Evolutionary conservation across 305 asterid species (phyloP).

Genomic region (Coffea humblotiana): DNA sequence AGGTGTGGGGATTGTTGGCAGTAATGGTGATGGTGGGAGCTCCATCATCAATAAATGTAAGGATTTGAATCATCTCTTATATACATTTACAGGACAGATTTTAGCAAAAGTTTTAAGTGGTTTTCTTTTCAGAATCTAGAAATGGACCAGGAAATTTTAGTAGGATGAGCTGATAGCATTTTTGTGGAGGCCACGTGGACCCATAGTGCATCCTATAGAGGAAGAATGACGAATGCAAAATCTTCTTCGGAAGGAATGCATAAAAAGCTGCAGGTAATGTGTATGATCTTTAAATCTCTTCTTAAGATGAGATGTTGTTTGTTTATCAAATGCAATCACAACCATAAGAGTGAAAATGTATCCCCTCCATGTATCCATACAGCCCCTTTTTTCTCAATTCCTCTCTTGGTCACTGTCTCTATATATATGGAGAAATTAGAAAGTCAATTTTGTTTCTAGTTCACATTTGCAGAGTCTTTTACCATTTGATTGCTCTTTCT

Average conservation of each 20-base stretch:
- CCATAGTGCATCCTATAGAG: conserved; percentile 11
- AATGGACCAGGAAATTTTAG: conserved; percentile 39
- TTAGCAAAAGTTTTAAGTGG: conserved; percentile 29
- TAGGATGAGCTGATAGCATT: conserved; percentile 35
- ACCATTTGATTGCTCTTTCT: too few relatives aligned
- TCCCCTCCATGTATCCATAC: neutral
- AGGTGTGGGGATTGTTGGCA: conserved; percentile 13
- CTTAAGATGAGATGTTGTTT: neutral
- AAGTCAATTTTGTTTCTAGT: too few relatives aligned
- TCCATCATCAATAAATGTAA: conserved; percentile 42
- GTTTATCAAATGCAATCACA: conserved; percentile 1
- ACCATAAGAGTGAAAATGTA: neutral
- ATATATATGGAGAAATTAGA: too few relatives aligned
- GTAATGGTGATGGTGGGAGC: conserved; percentile 41
- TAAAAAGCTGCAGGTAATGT: neutral
- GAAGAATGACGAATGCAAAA: neutral
- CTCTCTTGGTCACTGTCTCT: neutral
- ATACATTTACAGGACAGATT: conserved; percentile 35
- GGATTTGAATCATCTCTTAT: conserved; percentile 14
- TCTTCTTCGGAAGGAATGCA: neutral
- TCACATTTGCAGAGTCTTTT: too few relatives aligned
- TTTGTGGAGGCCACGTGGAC: conserved; percentile 51
- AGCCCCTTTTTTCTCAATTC: too few relatives aligned
- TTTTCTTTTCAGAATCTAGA: conserved; percentile 31
- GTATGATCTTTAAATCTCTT: neutral